Evolutionary conservation across 441 rosid species (phyloP).

Genomic region (Omphalea diandra): DNA sequence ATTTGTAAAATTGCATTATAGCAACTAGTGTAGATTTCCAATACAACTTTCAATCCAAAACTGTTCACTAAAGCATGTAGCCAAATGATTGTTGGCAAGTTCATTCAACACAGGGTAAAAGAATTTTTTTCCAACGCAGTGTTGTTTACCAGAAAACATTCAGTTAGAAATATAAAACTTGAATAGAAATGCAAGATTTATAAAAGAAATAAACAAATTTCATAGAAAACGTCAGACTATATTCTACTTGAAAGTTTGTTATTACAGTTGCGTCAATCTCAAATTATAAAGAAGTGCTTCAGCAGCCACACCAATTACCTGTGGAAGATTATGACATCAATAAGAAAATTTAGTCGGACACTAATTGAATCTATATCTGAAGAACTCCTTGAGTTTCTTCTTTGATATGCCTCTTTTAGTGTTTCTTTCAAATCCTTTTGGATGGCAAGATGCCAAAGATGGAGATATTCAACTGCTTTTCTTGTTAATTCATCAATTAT

Average conservation of each 20-base stretch:
- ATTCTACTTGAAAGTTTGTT: background rate
- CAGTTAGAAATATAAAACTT: slow-evolving; percentile 1
- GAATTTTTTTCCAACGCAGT: slow-evolving; percentile 59
- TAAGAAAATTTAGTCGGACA: slow-evolving; percentile 60
- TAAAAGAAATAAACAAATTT: background rate
- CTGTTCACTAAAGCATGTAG: slow-evolving; percentile 27
- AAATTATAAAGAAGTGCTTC: background rate
- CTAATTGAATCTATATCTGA: slow-evolving; percentile 37
- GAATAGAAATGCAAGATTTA: background rate
- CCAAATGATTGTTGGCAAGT: slow-evolving; percentile 26
- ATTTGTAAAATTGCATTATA: slow-evolving; percentile 34
- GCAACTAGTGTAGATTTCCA: slow-evolving; percentile 48
- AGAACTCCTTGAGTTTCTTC: slow-evolving; percentile 33
- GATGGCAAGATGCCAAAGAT: slow-evolving; percentile 58
- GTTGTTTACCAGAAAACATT: slow-evolving; percentile 42
- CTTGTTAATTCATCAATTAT: too few species aligned
- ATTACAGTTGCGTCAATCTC: background rate
- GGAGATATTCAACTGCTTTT: slow-evolving; percentile 44
- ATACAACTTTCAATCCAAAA: slow-evolving; percentile 38
- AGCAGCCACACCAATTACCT: slow-evolving; percentile 44
- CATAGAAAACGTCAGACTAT: background rate
- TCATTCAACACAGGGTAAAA: slow-evolving; percentile 46
- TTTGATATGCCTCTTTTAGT: slow-evolving; percentile 42
- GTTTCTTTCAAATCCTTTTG: slow-evolving; percentile 59
- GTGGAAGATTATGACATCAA: slow-evolving; percentile 66